Base-by-base conservation (phyloP, 2,329 filamentous ascomycete species). In the Diplodia corticola region DNA sequence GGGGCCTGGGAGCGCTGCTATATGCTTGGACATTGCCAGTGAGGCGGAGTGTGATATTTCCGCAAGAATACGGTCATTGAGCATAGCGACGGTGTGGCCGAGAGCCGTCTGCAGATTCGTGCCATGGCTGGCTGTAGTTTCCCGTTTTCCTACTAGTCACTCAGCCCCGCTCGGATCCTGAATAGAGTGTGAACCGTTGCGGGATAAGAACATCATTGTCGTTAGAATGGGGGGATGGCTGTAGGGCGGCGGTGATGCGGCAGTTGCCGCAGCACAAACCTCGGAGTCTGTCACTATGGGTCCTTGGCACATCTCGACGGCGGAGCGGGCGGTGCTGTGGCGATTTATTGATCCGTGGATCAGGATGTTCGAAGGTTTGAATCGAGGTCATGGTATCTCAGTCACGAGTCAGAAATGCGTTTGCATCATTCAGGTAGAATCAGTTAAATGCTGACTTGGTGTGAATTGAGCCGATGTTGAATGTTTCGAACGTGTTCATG, bases 331-430 rank as follows among this genome's bases (percentile, higher is more conserved):
- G 40, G 40, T 9, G 17, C 7, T 44, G 40, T 44, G 40, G 40
- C 40, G 17, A 9, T 20, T 17, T 15, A 5, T 17, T 1, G 13
- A 15, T 15, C 2, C 13, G n/a, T 6, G 5, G 9, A 9, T 17
- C 40, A 7, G 17, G 3, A 17, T 3, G 17, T 7, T n/a, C 20
- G 6, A 2, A n/a, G 9, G 2, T 17, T 44, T 2, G 3, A 20
- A 6, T n/a, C n/a, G 40, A 6, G 2, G 0, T 1, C 5, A 17
- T 17, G 2, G 6, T 3, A 44, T n/a, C 5, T n/a, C 5, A 6
- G 5, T 6, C n/a, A 20, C 9, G 2, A 20, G 40, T n/a, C 17
- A 20, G 7, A 44, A 9, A 5, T 1, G 40, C n/a, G 40, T 5
- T 2, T 44, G 40, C 17, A n/a, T n/a, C 17, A 17, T 1, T n/a